Evolutionary conservation across 257 asterid species (phyloP), one percentile per base, ranked within the genome.

Genomic region (Jacaranda copaia): DNA sequence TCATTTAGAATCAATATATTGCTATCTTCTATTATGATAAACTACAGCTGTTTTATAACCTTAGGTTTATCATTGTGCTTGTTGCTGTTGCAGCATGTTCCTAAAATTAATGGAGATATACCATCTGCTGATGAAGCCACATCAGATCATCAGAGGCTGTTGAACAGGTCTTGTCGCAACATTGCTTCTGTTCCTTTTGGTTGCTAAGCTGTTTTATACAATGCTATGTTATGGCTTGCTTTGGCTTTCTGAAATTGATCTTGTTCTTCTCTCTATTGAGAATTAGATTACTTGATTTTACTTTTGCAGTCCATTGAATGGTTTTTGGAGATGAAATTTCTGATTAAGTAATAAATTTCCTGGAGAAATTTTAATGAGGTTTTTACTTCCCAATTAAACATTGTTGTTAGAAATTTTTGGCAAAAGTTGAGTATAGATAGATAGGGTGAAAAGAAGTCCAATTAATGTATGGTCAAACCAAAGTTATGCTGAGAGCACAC

Each of bases 41-140:
- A 13, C 32, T 48, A 61, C 58, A 36, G 36, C 74, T 59, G 2
- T 46, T 56, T 53, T 19, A 60, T 66, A 74, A 75, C 56, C 38
- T 46, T 72, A 35, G 12, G 59, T 60, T 66, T 52, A 48, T 43
- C 46, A 6, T 62, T 39, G 35, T 58, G 12, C 71, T 61, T 78
- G 75, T 76, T 45, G 20, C 73, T 76, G 58, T 77, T 84, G 84
- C 90, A 94, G 98, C 98, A 90, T 80, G 88, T 92, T 78, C 98
- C 97, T 72, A 92, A 84, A 81, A 87, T 88, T 78, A 94, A 94
- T 80, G 97, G 97, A 74, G 94, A 92, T 73, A 89, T 94, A 85
- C 97, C 98, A 68, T 82, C 97, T 39, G 84, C 75, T 62, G 97
- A 94, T 79, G 98, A 92, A 81, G 98, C 92, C 81, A 85, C 87